phyloP scores from a whole-genome alignment of 345 rosid genomes.

The Euclidium syriacum region DNA sequence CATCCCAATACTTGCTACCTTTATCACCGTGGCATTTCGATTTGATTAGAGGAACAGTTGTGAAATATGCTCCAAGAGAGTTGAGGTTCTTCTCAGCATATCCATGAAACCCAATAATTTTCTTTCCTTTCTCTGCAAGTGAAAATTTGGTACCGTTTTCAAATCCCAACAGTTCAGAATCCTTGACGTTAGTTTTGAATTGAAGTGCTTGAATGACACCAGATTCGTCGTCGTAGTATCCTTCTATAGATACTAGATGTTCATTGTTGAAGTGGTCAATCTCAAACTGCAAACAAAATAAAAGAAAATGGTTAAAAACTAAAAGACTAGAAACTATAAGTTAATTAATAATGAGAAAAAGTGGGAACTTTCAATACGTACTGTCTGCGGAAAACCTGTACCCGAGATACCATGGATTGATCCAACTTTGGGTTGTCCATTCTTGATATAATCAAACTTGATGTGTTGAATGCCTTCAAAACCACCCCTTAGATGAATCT shows the following conservation, averaged over 20 bases:
- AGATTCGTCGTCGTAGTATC: not conserved
- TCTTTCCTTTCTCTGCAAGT: not conserved
- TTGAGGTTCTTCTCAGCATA: not conserved
- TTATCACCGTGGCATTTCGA: not conserved
- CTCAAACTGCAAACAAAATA: conserved; percentile 3
- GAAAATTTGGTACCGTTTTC: not conserved
- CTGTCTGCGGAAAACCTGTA: not conserved
- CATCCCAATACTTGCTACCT: conserved; percentile 17
- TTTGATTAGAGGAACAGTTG: not conserved
- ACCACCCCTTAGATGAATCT: not conserved
- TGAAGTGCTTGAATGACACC: not conserved
- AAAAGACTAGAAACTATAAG: too few species aligned
- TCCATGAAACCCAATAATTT: conserved; percentile 14
- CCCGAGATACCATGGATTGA: not conserved
- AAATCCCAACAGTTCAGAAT: not conserved
- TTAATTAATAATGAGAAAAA: too few species aligned
- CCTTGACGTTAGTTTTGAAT: not conserved
- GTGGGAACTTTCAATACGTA: too few species aligned
- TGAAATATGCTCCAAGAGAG: conserved; percentile 17
- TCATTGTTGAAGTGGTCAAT: not conserved
- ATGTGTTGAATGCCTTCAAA: not conserved
- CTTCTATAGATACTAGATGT: not conserved
- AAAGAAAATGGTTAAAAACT: too few species aligned
- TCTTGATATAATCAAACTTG: conserved; percentile 5
- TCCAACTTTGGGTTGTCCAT: not conserved